These are phyloP conservation scores for Isoetes taiwanensis DNA, from an alignment of 75 land plant genomes.

Conservation along the genomic window DNA sequence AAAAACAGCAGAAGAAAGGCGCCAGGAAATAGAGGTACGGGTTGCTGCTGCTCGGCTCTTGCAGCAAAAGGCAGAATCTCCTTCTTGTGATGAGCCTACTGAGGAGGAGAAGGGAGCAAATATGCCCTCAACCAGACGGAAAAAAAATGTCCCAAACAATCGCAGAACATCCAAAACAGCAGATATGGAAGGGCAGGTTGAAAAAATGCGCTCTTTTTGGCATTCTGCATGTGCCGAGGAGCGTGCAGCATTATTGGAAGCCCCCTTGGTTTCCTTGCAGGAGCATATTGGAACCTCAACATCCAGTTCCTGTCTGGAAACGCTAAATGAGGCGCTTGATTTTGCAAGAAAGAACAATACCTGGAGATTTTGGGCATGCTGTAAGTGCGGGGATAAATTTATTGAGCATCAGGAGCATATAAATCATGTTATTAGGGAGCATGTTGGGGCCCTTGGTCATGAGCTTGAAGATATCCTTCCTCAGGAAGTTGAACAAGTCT, in stretches of 20 bases:
- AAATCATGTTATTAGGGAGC: slow-evolving; percentile 50
- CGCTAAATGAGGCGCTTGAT: slow-evolving; percentile 38
- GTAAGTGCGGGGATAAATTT: slow-evolving; percentile 47
- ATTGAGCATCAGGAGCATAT: slow-evolving; percentile 25
- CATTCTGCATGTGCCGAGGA: slow-evolving; percentile 23
- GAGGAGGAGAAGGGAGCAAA: neutral
- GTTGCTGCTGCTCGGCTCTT: slow-evolving; percentile 74
- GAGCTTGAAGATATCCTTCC: slow-evolving; percentile 50
- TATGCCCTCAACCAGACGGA: slow-evolving; percentile 27
- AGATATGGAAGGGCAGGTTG: slow-evolving; percentile 34
- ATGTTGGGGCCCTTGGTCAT: slow-evolving; percentile 34
- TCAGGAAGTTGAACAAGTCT: slow-evolving; percentile 38
- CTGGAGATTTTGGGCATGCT: slow-evolving; percentile 75
- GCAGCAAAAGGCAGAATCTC: slow-evolving; percentile 47
- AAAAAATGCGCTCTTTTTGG: slow-evolving; percentile 47
- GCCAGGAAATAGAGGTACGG: slow-evolving; percentile 81
- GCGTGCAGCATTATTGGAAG: slow-evolving; percentile 31
- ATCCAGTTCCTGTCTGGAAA: slow-evolving; percentile 20
- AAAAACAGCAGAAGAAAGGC: slow-evolving; percentile 66
- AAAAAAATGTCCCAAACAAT: slow-evolving; percentile 18
- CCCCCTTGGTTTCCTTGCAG: slow-evolving; percentile 30
- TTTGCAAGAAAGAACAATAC: slow-evolving; percentile 38
- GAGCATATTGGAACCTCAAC: slow-evolving; percentile 22
- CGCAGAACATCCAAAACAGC: slow-evolving; percentile 19
- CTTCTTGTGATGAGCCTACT: slow-evolving; percentile 11